These are phyloP conservation scores for Crassisporium funariophilum DNA, from an alignment of 768 basidiomycete species.

Conservation along the genomic window DNA sequence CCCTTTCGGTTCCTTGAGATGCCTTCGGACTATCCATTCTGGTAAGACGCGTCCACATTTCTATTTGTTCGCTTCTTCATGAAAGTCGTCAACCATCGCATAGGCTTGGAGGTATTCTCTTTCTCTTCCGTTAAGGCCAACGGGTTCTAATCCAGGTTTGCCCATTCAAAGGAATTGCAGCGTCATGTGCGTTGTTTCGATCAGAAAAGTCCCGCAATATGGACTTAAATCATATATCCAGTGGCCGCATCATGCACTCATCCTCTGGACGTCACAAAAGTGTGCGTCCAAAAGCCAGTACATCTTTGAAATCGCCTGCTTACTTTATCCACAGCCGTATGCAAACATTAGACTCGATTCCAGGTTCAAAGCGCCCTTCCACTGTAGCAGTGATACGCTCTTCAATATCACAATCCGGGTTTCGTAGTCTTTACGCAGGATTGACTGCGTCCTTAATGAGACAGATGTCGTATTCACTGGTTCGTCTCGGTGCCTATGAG, in stretches of 20 bases:
- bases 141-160: conserved; percentile 11
- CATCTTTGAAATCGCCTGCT: neutral
- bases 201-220: conserved; percentile 1
- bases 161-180: conserved; percentile 54
- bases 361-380: conserved; percentile 57
- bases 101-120: conserved; percentile 63
- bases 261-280: conserved; percentile 85
- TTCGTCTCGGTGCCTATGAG: conserved; percentile 83
- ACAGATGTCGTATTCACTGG: conserved; percentile 91
- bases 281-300: conserved; percentile 45
- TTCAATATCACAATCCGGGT: conserved; percentile 67
- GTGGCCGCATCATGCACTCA: conserved; percentile 85
- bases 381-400: conserved; percentile 63
- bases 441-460: conserved; percentile 81
- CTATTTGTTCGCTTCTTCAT: conserved; percentile 7
- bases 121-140: conserved; percentile 1
- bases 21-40: conserved; percentile 50
- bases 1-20: conserved; percentile 24
- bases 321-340: conserved; percentile 56
- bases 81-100: conserved; percentile 7
- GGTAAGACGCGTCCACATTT: conserved; percentile 33
- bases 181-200: conserved; percentile 50
- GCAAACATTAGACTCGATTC: conserved; percentile 62
- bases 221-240: conserved; percentile 27
- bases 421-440: conserved; percentile 79